phyloP scores from a whole-genome alignment of 2,329 filamentous ascomycete species.

The Alternaria arbusti region DNA sequence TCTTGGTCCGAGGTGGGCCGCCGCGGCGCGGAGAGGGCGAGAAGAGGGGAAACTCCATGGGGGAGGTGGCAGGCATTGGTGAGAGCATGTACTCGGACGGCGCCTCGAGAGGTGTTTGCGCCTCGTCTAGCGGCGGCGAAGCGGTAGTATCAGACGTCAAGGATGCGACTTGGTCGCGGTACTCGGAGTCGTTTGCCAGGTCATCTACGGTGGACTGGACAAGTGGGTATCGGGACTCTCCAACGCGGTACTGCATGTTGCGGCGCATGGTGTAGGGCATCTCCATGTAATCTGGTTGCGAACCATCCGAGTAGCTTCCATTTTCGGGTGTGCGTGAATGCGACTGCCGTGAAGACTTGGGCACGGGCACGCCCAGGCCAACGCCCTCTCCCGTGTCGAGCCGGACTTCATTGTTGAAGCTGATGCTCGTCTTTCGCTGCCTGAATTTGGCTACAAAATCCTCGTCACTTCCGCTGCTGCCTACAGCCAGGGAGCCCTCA shows the following conservation, averaged over 20 bases:
- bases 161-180: constrained; percentile 48
- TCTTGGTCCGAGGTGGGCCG: constrained; percentile 39
- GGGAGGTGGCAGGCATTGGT: constrained; percentile 43
- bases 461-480: constrained; percentile 34
- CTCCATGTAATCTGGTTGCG: constrained; percentile 40
- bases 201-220: constrained; percentile 44
- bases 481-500: constrained; percentile 24
- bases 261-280: constrained; percentile 34
- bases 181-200: constrained; percentile 33
- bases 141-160: constrained; percentile 52
- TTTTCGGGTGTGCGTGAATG: constrained; percentile 27
- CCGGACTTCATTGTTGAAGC: constrained; percentile 49
- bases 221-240: constrained; percentile 43
- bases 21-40: constrained; percentile 32
- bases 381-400: constrained; percentile 50
- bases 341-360: constrained; percentile 36
- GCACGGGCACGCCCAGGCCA: constrained; percentile 47
- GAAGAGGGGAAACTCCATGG: constrained; percentile 44
- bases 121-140: constrained; percentile 48
- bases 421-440: constrained; percentile 49
- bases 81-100: constrained; percentile 45
- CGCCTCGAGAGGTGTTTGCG: constrained; percentile 46
- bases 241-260: constrained; percentile 29
- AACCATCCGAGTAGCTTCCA: constrained; percentile 40
- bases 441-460: constrained; percentile 38